Conservation (phyloP, 768 basidiomycete species). For the Boletellus sp. region DNA sequence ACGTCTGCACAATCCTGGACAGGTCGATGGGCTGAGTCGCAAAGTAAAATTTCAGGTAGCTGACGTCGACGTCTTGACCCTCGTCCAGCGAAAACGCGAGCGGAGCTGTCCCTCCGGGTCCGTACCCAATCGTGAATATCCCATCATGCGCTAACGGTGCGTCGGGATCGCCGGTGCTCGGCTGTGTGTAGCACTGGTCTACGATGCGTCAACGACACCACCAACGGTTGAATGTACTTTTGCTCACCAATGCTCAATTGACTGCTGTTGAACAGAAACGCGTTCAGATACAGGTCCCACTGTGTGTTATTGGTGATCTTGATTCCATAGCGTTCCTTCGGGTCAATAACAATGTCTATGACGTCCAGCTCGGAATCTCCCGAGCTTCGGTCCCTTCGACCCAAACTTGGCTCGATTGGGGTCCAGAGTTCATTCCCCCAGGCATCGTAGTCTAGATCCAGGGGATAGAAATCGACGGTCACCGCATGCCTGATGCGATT, state of each 20-base stretch:
- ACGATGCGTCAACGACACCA: too few species aligned
- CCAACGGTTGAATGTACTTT: too few species aligned
- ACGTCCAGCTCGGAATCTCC: neutral
- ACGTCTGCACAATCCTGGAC: constrained; percentile 31
- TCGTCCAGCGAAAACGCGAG: constrained; percentile 11
- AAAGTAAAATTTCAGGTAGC: constrained; percentile 43
- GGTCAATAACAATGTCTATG: constrained; percentile 23
- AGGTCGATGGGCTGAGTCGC: constrained; percentile 36
- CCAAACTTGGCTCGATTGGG: constrained; percentile 1
- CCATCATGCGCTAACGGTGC: constrained; percentile 5
- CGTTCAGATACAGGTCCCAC: constrained; percentile 33
- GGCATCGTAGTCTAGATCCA: constrained; percentile 1
- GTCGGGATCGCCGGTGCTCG: neutral
- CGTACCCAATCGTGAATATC: constrained; percentile 39
- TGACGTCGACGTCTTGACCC: constrained; percentile 35
- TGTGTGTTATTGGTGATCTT: constrained; percentile 13
- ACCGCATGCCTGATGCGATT: neutral
- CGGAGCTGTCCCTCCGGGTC: constrained; percentile 22
- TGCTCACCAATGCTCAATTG: constrained; percentile 34
- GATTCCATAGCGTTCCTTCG: constrained; percentile 31
- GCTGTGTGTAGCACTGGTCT: constrained; percentile 11
- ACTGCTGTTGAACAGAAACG: constrained; percentile 43
- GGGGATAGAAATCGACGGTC: constrained; percentile 9
- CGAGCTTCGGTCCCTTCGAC: neutral
- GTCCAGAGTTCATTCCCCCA: neutral